Evolutionary conservation across 352 stramenopile genomes (phyloP).

Genomic region (Aphanomyces cochlioides): DNA sequence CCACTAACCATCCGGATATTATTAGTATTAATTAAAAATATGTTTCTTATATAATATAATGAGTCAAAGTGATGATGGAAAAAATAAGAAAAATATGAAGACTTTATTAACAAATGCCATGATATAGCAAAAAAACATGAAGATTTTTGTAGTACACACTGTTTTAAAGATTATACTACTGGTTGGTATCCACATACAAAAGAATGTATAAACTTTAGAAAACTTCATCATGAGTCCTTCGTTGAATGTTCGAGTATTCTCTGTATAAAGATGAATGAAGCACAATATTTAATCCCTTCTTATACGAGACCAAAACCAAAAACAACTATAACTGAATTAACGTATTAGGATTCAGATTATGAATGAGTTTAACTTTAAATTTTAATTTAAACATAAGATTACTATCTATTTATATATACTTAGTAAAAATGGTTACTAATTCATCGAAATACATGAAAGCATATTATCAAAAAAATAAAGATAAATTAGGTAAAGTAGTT

Average conservation of each 20-base stretch:
- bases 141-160: background rate
- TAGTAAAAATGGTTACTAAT: constrained; percentile 6
- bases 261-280: background rate
- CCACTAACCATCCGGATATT: background rate
- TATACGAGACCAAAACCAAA: background rate
- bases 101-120: background rate
- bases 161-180: background rate
- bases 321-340: background rate
- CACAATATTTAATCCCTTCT: background rate
- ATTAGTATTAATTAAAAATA: constrained; percentile 1
- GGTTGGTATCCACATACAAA: constrained; percentile 1
- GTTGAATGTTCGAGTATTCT: background rate
- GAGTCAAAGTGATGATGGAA: background rate
- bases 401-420: constrained; percentile 5
- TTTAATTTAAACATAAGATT: constrained; percentile 7
- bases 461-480: constrained; percentile 10
- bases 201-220: background rate
- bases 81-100: background rate
- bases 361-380: background rate
- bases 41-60: background rate
- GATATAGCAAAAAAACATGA: background rate
- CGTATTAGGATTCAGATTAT: background rate
- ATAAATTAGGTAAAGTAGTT: background rate
- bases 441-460: background rate
- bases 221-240: background rate